Evolutionary conservation across 202 grass and related monocot genomes (phyloP), one percentile per base, ranked within the genome.

Genomic region (Panicum virgatum): DNA sequence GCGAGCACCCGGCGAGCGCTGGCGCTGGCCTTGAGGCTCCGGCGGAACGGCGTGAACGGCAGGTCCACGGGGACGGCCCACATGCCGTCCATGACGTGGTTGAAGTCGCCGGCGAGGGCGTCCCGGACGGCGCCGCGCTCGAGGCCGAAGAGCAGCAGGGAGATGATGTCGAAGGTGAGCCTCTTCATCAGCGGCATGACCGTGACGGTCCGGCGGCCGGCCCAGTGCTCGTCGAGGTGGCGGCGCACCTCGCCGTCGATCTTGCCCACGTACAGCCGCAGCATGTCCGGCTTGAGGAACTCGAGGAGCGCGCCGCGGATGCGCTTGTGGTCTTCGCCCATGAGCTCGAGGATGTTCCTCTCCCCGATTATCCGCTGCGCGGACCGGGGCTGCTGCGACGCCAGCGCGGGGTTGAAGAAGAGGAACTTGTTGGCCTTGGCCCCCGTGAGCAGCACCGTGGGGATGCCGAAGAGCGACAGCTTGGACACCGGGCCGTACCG

Each of bases 401-500:
- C 75, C 36, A 90, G 13, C 3, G 36, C 54, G 1, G 34, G n/a
- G 18, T 30, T 86, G 48, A 82, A 51, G 77, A 90, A 86, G 36
- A 84, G 0, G 62, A 86, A 72, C 88, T 64, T 69, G 79, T 90
- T 80, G 3, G 80, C 88, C 5, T 44, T 80, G 0, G 75, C 62
- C 0, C 64, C 64, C 20, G 37, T 44, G 20, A 76, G 72, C 36
- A 88, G 53, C 65, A 93, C 82, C 25, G 73, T 82, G 54, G 77
- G 84, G 15, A 37, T 5, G 76, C 87, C 84, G 72, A 92, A 89
- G 34, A 92, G 81, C 2, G 87, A 89, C 18, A 92, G 81, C 84
- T 92, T 92, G 3, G 77, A 92, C n/a, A 92, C 88, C 3, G 84
- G 61, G 9, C 90, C 90, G 46, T 92, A 85, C 77, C 70, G 72